Base-by-base conservation (phyloP, 2,329 filamentous ascomycete genomes). In the Fusarium armeniacum region DNA sequence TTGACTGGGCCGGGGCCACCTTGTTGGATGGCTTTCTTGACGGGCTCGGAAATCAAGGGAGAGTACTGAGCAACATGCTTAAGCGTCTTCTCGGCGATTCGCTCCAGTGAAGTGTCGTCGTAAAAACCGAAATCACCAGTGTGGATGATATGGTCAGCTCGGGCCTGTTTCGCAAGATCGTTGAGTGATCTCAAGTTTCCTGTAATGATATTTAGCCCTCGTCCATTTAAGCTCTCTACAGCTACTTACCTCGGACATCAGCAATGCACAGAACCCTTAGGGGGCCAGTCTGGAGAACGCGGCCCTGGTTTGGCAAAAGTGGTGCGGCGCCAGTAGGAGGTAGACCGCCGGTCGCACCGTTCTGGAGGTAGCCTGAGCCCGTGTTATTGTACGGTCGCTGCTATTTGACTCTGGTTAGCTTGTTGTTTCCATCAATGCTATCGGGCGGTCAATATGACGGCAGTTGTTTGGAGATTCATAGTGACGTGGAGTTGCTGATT, bases 51-150 rank as follows among this genome's bases (percentile, higher is more conserved):
- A 71, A 99, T 93, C 73, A 99, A 87, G 22, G 96, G 96, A 54
- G 96, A 99, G 82, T 99, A 99, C 83, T 99, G 96, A 58, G 95
- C 95, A 73, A 99, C 96, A 83, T 99, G 96, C 83, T 97, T 98
- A 53, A 99, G 87, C 24, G 96, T 99, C 85, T 99, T 99, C 82
- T 99, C 96, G 41, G 96, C 96, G 83, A 99, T 98, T 77, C 96
- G 91, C 77, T 98, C 95, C 73, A 99, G 85, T 36, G 96, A 99
- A 57, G 91, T 93, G 76, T 97, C 92, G 81, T 99, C 96, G 84
- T 99, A 99, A 84, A 99, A 99, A 69, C 96, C 96, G 79, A 99
- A 99, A 81, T 99, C 96, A 81, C 96, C 96, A 22, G 96, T 99
- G 82, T 99, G 96, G 77, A 99, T 94, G 81, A 99, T 97, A 83